Evolutionary conservation across 805 yeast genomes (phyloP).

Genomic region (Dipodascopsis uninucleata): DNA sequence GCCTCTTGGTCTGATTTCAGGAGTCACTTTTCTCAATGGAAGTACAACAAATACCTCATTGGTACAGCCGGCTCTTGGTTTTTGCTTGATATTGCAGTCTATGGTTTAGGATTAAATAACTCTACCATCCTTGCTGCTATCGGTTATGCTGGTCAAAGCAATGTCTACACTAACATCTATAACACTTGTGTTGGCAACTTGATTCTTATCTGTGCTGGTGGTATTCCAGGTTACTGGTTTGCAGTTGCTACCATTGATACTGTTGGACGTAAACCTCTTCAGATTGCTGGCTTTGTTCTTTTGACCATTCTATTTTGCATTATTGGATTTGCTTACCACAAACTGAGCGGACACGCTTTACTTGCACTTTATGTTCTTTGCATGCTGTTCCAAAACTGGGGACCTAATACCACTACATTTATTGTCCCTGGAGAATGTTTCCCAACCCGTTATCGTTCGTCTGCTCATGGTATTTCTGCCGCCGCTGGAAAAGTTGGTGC

Average conservation of each 20-base stretch:
- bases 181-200: constrained; percentile 87
- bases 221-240: constrained; percentile 91
- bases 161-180: constrained; percentile 67
- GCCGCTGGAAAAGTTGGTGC: constrained; percentile 92
- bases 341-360: constrained; percentile 59
- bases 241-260: constrained; percentile 75
- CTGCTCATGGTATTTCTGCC: constrained; percentile 94
- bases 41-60: constrained; percentile 71
- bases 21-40: constrained; percentile 79
- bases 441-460: constrained; percentile 94
- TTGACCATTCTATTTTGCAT: constrained; percentile 70
- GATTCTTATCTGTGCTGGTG: constrained; percentile 90
- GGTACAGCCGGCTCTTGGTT: constrained; percentile 95
- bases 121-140: constrained; percentile 75
- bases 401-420: constrained; percentile 90
- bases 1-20: constrained; percentile 75
- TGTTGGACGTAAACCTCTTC: constrained; percentile 82
- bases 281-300: constrained; percentile 67
- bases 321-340: constrained; percentile 81
- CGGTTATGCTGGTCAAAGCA: constrained; percentile 71
- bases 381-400: constrained; percentile 87
- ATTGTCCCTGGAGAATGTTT: constrained; percentile 86
- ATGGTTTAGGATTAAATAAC: constrained; percentile 82
- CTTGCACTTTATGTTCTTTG: constrained; percentile 74
- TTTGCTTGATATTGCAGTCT: constrained; percentile 82